phyloP scores from a whole-genome alignment of 768 basidiomycete species.

The Postia placenta region DNA sequence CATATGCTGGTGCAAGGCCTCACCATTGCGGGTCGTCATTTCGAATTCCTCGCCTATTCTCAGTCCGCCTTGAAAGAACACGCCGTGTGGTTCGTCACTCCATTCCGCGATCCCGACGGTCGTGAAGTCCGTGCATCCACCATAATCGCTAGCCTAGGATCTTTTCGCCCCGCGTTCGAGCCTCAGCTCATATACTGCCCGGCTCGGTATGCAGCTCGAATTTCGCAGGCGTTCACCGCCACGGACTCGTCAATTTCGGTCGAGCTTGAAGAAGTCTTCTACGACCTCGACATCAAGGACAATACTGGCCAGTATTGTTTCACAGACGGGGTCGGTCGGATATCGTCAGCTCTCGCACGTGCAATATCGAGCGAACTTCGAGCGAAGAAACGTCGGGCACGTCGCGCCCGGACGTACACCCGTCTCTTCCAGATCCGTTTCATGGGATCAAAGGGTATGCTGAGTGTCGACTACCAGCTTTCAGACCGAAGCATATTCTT shows the following conservation, averaged over 20 bases:
- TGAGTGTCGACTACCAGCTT: conserved; percentile 51
- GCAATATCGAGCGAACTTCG: conserved; percentile 40
- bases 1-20: conserved; percentile 39
- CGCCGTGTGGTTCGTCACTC: conserved; percentile 57
- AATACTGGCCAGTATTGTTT: conserved; percentile 37
- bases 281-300: conserved; percentile 41
- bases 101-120: conserved; percentile 30
- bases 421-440: conserved; percentile 57
- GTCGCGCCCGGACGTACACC: conserved; percentile 31
- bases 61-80: conserved; percentile 63
- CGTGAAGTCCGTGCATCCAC: conserved; percentile 33
- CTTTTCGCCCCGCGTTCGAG: conserved; percentile 47
- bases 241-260: conserved; percentile 54
- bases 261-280: conserved; percentile 31
- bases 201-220: conserved; percentile 63
- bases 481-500: conserved; percentile 44
- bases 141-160: conserved; percentile 53
- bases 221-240: conserved; percentile 71
- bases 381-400: conserved; percentile 31
- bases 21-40: conserved; percentile 46
- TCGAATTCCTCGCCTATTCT: conserved; percentile 66
- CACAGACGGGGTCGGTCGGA: conserved; percentile 68
- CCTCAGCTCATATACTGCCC: conserved; percentile 48
- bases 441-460: conserved; percentile 60
- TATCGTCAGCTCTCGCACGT: conserved; percentile 47